Conservation (phyloP, 2,329 filamentous ascomycete genomes). For the Beauveria varroae region DNA sequence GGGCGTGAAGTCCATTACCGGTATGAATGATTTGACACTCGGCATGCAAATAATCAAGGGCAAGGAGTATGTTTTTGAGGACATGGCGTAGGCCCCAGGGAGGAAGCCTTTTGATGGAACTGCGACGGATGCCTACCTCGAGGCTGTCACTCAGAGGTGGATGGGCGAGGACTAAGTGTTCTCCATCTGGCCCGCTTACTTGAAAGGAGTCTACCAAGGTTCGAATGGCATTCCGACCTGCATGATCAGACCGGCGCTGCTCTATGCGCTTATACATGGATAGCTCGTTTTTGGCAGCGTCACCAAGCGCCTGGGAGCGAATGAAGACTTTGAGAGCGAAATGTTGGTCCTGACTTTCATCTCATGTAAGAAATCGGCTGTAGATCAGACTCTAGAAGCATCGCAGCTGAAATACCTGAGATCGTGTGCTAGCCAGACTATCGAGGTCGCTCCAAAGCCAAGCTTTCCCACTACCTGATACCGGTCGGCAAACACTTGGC, state of each 20-base stretch:
- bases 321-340: neutral
- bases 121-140: neutral
- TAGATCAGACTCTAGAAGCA: neutral
- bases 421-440: conserved; percentile 7
- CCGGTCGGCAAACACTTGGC: conserved; percentile 14
- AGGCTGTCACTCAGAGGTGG: neutral
- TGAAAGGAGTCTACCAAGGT: neutral
- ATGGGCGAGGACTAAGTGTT: neutral
- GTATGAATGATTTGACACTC: conserved; percentile 36
- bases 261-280: neutral
- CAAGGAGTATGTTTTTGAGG: conserved; percentile 26
- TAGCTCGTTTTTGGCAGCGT: neutral
- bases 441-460: conserved; percentile 17
- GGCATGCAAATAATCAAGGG: conserved; percentile 32
- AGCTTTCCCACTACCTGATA: conserved; percentile 20
- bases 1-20: conserved; percentile 17
- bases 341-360: neutral
- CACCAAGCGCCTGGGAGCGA: neutral
- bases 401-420: neutral
- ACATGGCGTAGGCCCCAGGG: conserved; percentile 9
- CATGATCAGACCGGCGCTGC: neutral
- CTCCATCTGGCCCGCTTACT: neutral
- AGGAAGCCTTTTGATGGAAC: neutral
- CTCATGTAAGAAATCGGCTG: neutral
- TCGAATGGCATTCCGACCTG: neutral